These are phyloP conservation scores for Globisporangium spiculum DNA, from an alignment of 352 stramenopile species.

Conservation along the genomic window DNA sequence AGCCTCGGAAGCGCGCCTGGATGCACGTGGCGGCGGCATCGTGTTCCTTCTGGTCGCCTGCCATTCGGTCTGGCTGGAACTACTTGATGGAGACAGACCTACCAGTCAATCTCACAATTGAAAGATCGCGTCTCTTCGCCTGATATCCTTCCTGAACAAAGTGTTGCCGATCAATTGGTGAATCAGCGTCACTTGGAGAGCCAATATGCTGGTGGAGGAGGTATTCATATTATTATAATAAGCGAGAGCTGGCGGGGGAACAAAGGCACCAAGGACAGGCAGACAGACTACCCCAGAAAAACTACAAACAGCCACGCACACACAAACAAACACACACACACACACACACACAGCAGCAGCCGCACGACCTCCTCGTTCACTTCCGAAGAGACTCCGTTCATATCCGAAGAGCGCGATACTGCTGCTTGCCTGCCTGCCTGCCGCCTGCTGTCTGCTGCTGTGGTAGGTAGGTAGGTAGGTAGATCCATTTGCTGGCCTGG, in stretches of 20 bases:
- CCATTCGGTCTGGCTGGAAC: background rate
- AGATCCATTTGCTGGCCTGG: background rate
- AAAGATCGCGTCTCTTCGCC: background rate
- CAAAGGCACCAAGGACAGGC: background rate
- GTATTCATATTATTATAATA: conserved; percentile 14
- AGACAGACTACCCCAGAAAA: background rate
- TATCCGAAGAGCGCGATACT: background rate
- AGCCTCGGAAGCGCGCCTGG: conserved; percentile 50
- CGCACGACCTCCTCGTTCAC: background rate
- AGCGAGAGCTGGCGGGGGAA: background rate
- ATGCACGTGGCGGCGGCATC: conserved; percentile 50
- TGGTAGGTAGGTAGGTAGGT: background rate
- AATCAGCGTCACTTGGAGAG: background rate
- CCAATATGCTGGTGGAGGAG: background rate
- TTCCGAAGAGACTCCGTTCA: background rate
- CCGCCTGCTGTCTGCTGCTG: background rate
- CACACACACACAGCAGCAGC: background rate
- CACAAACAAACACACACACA: background rate
- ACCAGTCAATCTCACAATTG: background rate
- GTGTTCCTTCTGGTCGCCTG: background rate
- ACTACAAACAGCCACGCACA: background rate
- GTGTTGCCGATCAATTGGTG: background rate
- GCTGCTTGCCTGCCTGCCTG: background rate
- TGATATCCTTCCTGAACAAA: background rate
- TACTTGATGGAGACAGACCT: background rate